Evolutionary conservation across 2,329 filamentous ascomycete genomes (phyloP).

Genomic region (Nigrograna mackinnonii): DNA sequence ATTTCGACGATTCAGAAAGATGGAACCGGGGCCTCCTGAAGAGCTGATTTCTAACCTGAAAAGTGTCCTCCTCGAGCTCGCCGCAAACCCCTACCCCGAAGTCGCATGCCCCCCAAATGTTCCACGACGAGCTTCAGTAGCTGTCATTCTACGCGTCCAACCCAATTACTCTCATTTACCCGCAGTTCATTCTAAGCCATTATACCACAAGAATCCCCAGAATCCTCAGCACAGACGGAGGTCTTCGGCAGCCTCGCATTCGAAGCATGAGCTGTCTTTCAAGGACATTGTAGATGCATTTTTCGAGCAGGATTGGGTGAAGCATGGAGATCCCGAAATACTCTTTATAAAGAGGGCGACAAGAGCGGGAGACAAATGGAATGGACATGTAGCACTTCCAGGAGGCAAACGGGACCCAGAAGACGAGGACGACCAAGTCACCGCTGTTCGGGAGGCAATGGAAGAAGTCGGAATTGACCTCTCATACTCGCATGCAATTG

Average conservation of each 20-base stretch:
- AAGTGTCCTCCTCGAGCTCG: conserved; percentile 46
- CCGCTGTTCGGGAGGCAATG: conserved; percentile 65
- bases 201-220: conserved; percentile 16
- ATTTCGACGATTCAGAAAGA: too few species aligned
- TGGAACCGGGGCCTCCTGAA: conserved; percentile 24
- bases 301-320: conserved; percentile 68
- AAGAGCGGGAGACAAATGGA: conserved; percentile 69
- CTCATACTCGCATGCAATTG: conserved; percentile 47
- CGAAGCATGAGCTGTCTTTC: conserved; percentile 30
- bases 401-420: conserved; percentile 69
- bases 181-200: conserved; percentile 24
- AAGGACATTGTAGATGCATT: conserved; percentile 57
- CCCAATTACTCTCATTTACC: conserved; percentile 61
- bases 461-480: conserved; percentile 71
- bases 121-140: conserved; percentile 67
- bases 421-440: conserved; percentile 64
- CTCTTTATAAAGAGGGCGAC: conserved; percentile 72
- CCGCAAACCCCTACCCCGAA: conserved; percentile 51
- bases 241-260: conserved; percentile 26
- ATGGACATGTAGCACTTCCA: conserved; percentile 68
- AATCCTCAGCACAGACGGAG: conserved; percentile 24
- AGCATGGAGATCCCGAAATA: conserved; percentile 68
- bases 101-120: conserved; percentile 53
- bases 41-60: conserved; percentile 45
- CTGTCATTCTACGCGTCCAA: conserved; percentile 65